Percentiles rank a stretch among this genome's conserved stretches.
These are phyloP conservation scores for Millerozyma acaciae DNA, from an alignment of 805 yeast genomes.

Conservation along the genomic window DNA sequence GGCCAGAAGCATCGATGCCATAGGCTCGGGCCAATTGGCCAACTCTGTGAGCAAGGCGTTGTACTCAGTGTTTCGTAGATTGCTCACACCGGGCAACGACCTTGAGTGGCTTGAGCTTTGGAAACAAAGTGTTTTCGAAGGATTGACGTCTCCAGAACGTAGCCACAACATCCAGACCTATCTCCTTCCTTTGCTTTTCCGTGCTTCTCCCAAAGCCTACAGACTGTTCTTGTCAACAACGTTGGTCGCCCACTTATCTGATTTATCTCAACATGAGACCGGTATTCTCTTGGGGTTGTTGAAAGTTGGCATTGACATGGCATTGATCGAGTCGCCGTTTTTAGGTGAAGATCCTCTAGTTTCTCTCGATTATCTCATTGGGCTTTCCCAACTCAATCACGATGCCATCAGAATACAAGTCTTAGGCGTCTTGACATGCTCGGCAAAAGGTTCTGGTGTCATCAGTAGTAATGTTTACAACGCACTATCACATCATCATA, in stretches of 20 bases:
- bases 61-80: slow-evolving; percentile 22
- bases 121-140: slow-evolving; percentile 36
- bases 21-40: slow-evolving; percentile 59
- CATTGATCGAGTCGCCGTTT: slow-evolving; percentile 12
- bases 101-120: slow-evolving; percentile 51
- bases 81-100: slow-evolving; percentile 24
- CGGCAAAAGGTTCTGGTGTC: slow-evolving; percentile 59
- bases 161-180: slow-evolving; percentile 53
- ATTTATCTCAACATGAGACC: slow-evolving; percentile 19
- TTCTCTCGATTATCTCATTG: slow-evolving; percentile 1
- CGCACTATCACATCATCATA: slow-evolving; percentile 33
- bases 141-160: slow-evolving; percentile 27
- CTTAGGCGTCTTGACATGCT: slow-evolving; percentile 56
- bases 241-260: slow-evolving; percentile 10
- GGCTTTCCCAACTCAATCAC: slow-evolving; percentile 39
- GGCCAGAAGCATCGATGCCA: slow-evolving; percentile 42
- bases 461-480: slow-evolving; percentile 45
- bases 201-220: slow-evolving; percentile 44
- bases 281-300: slow-evolving; percentile 50
- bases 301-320: slow-evolving; percentile 61
- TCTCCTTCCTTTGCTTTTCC: slow-evolving; percentile 61
- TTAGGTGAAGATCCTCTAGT: slow-evolving; percentile 5
- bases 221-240: slow-evolving; percentile 28
- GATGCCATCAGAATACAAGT: slow-evolving; percentile 49
- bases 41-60: slow-evolving; percentile 62